These are phyloP conservation scores for Pseudogymnoascus sp. DNA, from an alignment of 2,329 filamentous ascomycete species.

Conservation along the genomic window DNA sequence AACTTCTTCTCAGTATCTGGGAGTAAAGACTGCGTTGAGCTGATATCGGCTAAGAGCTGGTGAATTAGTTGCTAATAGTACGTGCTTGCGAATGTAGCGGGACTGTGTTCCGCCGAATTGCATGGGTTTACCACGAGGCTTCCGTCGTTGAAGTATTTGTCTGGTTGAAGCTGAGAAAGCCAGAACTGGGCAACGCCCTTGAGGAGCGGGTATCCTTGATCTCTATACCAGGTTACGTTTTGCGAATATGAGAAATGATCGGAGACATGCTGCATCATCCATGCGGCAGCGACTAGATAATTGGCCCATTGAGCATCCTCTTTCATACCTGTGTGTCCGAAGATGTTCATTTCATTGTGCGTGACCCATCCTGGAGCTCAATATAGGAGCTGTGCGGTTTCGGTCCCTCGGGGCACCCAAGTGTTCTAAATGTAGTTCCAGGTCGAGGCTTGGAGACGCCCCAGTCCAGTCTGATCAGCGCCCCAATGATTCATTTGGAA, in stretches of 20 bases:
- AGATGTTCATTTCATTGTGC: slow-evolving; percentile 44
- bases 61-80: slow-evolving; percentile 45
- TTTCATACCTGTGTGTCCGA: slow-evolving; percentile 46
- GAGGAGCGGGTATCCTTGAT: slow-evolving; percentile 43
- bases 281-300: slow-evolving; percentile 41
- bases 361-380: slow-evolving; percentile 40
- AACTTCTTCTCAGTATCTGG: slow-evolving; percentile 26
- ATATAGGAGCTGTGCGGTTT: slow-evolving; percentile 46
- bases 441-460: slow-evolving; percentile 35
- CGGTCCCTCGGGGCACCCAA: slow-evolving; percentile 43
- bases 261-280: slow-evolving; percentile 52
- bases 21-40: not conserved
- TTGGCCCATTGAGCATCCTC: slow-evolving; percentile 34
- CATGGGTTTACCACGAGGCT: slow-evolving; percentile 49
- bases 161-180: slow-evolving; percentile 43
- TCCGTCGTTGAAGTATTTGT: slow-evolving; percentile 40
- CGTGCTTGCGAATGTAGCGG: slow-evolving; percentile 44
- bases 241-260: slow-evolving; percentile 47
- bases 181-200: slow-evolving; percentile 47
- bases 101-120: slow-evolving; percentile 49
- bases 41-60: slow-evolving; percentile 14
- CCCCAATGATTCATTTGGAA: slow-evolving; percentile 54
- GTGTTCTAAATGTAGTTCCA: slow-evolving; percentile 46
- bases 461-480: slow-evolving; percentile 43
- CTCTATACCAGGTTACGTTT: slow-evolving; percentile 37